Evolutionary conservation across 2,329 filamentous ascomycete species (phyloP).

Genomic region (Stagonosporopsis cucurbitacearum): DNA sequence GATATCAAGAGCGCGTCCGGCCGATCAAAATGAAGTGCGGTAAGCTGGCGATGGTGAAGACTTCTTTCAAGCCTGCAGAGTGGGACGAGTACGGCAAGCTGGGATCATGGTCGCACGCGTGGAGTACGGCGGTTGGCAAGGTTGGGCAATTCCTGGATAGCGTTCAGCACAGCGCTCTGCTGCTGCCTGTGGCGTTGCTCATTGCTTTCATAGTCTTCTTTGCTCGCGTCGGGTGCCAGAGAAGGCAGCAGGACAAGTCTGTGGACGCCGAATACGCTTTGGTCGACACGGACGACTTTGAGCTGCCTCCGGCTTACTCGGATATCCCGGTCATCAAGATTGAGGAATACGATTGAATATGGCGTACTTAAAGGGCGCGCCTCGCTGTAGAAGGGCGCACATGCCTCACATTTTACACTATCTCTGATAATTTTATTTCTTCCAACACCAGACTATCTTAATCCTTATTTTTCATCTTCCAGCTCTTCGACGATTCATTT

Average conservation of each 20-base stretch:
- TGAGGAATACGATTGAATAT: slow-evolving; percentile 26
- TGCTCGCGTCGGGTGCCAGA: slow-evolving; percentile 18
- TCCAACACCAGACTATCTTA: background rate
- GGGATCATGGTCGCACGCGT: slow-evolving; percentile 30
- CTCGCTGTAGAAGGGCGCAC: background rate
- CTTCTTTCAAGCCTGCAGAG: slow-evolving; percentile 33
- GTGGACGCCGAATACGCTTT: slow-evolving; percentile 27
- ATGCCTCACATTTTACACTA: background rate
- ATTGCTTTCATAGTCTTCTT: slow-evolving; percentile 22
- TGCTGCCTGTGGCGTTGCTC: slow-evolving; percentile 26
- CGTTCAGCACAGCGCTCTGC: slow-evolving; percentile 18
- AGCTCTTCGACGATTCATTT: background rate
- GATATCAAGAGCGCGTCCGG: slow-evolving; percentile 23
- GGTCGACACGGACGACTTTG: slow-evolving; percentile 23
- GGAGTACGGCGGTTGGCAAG: slow-evolving; percentile 21
- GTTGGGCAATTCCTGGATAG: slow-evolving; percentile 14
- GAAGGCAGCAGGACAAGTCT: slow-evolving; percentile 18
- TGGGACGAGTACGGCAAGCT: slow-evolving; percentile 42
- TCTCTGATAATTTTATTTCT: background rate
- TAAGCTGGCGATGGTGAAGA: slow-evolving; percentile 32
- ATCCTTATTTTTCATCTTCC: background rate
- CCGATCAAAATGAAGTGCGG: slow-evolving; percentile 41
- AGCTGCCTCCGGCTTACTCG: slow-evolving; percentile 28
- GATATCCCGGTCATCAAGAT: slow-evolving; percentile 31
- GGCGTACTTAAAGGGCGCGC: slow-evolving; percentile 1